Evolutionary conservation across 192 early-diverging fungal genomes (phyloP).

Genomic region (Coemansia sp.): DNA sequence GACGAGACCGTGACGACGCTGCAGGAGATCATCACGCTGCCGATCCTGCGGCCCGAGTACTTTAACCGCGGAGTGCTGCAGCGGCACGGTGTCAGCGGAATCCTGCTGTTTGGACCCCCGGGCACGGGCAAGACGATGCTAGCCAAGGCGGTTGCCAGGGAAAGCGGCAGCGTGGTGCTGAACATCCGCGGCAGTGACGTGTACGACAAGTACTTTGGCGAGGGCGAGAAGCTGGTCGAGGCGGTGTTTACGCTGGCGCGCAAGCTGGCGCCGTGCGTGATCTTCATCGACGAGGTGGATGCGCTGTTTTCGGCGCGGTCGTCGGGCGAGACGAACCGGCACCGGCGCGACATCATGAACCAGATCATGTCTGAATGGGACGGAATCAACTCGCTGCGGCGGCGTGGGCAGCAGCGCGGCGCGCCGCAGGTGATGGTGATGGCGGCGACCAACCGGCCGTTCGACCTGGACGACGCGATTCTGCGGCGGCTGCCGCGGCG

Average conservation of each 20-base stretch:
- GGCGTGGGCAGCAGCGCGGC: background rate
- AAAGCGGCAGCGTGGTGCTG: constrained; percentile 73
- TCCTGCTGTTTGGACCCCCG: constrained; percentile 84
- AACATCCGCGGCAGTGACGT: constrained; percentile 77
- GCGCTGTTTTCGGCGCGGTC: constrained; percentile 78
- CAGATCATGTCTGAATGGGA: constrained; percentile 99
- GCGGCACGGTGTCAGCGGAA: constrained; percentile 67
- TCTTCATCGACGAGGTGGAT: constrained; percentile 98
- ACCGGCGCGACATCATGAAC: constrained; percentile 80
- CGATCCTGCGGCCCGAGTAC: constrained; percentile 73
- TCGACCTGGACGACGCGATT: constrained; percentile 96
- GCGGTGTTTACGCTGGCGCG: constrained; percentile 92
- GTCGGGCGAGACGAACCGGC: constrained; percentile 54
- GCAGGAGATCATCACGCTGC: constrained; percentile 80
- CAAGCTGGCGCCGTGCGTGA: constrained; percentile 89
- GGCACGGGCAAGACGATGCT: constrained; percentile 87
- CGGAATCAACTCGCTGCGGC: constrained; percentile 70
- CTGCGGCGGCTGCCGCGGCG: constrained; percentile 87
- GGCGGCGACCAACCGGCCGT: constrained; percentile 95
- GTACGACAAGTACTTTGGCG: constrained; percentile 89
- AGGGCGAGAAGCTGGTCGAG: constrained; percentile 95
- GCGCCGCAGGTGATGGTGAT: constrained; percentile 71
- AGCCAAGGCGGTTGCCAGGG: constrained; percentile 82
- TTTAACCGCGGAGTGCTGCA: constrained; percentile 70
- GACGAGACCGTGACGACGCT: constrained; percentile 79